Base-by-base conservation (phyloP, 2,329 filamentous ascomycete genomes). In the Cladosporium austrohemisphaericum region DNA sequence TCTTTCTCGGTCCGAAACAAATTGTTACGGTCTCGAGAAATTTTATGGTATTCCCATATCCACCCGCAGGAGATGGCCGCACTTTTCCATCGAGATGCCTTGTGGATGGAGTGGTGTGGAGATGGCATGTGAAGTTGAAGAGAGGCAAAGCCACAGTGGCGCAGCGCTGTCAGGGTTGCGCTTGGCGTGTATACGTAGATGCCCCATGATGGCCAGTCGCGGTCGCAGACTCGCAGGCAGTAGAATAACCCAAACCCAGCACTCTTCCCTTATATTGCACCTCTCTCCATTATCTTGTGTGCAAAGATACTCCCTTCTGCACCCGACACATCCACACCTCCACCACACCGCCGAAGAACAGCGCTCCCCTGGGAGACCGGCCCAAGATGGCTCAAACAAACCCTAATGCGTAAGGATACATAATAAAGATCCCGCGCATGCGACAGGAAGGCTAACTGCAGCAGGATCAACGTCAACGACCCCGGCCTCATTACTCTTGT, bases 401-500 rank as follows among this genome's bases (percentile, higher is more conserved):
- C 52, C 59, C 59, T 41, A 61, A 61, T 55, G 59, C 59, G 59
- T 61, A 56, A 56, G 59, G 50, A 37, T 33, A 23, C 41, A 37
- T 16, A 1, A 4, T 9, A 14, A 26, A 19, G 14, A 7, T 33
- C n/a, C 13, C 29, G 31, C n/a, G 14, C 50, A 13, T 18, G 23
- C 11, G 5, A 16, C 32, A 16, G 32, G 19, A 25, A 25, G 43
- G 48, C 48, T 54, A 41, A 58, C 32, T 20, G 22, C 10, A 22
- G 59, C 65, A 85, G 82, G 61, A 84, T 85, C 69, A 86, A 85
- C 67, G 83, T 86, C 54, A 86, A 86, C 66, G 83, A 86, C 63
- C 83, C 83, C 20, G 76, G 76, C 57, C 75, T 86, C 61, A 86
- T 86, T 63, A 84, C 83, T 25, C 86, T 97, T 62, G 93, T 98